Evolutionary conservation across 495 filamentous ascomycete genomes (phyloP).

Genomic region (Lasiosphaeriaceae sp.): DNA sequence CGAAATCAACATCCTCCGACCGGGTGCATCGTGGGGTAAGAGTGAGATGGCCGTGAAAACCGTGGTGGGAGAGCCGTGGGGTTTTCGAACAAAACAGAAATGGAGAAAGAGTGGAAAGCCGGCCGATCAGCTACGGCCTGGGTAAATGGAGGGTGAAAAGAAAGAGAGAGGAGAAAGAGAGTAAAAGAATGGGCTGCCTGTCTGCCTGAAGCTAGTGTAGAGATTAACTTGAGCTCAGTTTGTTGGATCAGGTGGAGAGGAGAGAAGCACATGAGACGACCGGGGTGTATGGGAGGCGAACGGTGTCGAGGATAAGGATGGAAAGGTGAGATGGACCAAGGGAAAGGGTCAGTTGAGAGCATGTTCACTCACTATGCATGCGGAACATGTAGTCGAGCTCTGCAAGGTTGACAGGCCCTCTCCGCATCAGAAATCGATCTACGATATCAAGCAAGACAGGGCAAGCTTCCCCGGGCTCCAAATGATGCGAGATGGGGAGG

Average conservation of each 20-base stretch:
- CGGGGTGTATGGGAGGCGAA: neutral
- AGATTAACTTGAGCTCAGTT: slow-evolving; percentile 8
- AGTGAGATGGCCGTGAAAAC: neutral
- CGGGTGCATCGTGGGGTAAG: slow-evolving; percentile 12
- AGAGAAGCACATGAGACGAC: neutral
- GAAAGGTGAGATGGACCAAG: neutral
- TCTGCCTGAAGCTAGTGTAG: slow-evolving; percentile 1
- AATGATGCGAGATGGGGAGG: neutral
- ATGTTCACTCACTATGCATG: neutral
- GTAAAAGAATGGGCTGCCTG: slow-evolving; percentile 6
- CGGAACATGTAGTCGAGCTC: neutral
- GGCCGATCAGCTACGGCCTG: slow-evolving; percentile 13
- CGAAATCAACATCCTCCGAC: slow-evolving; percentile 18
- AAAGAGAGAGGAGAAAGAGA: neutral
- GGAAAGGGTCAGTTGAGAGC: neutral
- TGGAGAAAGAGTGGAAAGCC: slow-evolving; percentile 13
- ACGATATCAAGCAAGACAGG: neutral
- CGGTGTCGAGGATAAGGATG: neutral
- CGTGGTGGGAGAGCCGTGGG: neutral
- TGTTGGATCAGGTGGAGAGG: slow-evolving; percentile 4
- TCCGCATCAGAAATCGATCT: slow-evolving; percentile 12
- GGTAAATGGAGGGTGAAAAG: neutral
- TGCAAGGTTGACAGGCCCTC: neutral
- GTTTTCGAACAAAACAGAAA: slow-evolving; percentile 1
- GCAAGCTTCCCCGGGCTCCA: slow-evolving; percentile 3